Evolutionary conservation across 2,329 filamentous ascomycete genomes (phyloP).

Genomic region (Allantophomopsis cytisporea): DNA sequence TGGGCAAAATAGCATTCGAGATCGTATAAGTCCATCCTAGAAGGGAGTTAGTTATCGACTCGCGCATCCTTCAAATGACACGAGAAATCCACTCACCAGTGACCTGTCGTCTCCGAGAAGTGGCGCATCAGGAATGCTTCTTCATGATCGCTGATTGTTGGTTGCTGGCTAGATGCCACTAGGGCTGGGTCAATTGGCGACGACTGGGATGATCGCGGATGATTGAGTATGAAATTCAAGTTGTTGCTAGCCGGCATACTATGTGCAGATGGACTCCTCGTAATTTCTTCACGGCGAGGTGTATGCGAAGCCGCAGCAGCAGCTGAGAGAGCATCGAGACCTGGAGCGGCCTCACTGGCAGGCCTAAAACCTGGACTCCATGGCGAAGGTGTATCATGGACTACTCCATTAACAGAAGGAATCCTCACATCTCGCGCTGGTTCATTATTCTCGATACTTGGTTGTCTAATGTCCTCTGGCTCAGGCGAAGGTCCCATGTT

Average conservation of each 20-base stretch:
- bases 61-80: no score
- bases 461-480: slow-evolving; percentile 13
- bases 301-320: slow-evolving; percentile 22
- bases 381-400: slow-evolving; percentile 3
- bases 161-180: slow-evolving; percentile 14
- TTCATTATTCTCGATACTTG: no score
- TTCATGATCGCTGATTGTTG: slow-evolving; percentile 34
- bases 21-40: slow-evolving; percentile 39
- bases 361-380: slow-evolving; percentile 12
- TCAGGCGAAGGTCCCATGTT: slow-evolving; percentile 29
- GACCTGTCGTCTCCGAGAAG: slow-evolving; percentile 43
- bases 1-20: slow-evolving; percentile 44
- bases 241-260: slow-evolving; percentile 22
- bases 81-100: slow-evolving; percentile 28
- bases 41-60: background rate
- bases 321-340: slow-evolving; percentile 37
- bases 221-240: slow-evolving; percentile 42
- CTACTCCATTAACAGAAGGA: background rate
- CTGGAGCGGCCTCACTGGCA: slow-evolving; percentile 24
- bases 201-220: slow-evolving; percentile 22
- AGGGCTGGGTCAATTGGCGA: slow-evolving; percentile 28
- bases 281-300: slow-evolving; percentile 7
- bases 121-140: slow-evolving; percentile 44
- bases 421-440: no score
- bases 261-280: slow-evolving; percentile 5